Conservation (phyloP, 495 filamentous ascomycete genomes). For the Peziza echinospora region DNA sequence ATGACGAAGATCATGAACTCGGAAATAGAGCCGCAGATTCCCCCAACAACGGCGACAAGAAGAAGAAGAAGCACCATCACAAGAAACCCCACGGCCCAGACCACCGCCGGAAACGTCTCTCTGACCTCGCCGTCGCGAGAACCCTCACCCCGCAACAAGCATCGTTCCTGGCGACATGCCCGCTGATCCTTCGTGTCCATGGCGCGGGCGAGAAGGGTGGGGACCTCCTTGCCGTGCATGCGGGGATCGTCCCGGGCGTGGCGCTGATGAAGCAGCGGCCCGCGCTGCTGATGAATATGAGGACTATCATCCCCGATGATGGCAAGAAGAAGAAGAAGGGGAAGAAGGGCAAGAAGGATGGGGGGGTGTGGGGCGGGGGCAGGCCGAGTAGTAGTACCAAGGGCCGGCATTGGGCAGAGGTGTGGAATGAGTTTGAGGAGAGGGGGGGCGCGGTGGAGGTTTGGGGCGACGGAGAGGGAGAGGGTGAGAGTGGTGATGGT, state of each 20-base stretch:
- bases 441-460: neutral
- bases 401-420: conserved; percentile 20
- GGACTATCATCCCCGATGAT: conserved; percentile 32
- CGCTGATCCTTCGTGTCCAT: conserved; percentile 46
- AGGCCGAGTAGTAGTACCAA: neutral
- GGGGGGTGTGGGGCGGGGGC: neutral
- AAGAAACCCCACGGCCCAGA: conserved; percentile 3
- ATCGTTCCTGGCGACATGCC: conserved; percentile 46
- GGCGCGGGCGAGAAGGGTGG: conserved; percentile 32
- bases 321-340: conserved; percentile 1
- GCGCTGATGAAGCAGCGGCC: conserved; percentile 45
- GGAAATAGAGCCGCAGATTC: neutral
- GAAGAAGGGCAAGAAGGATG: neutral
- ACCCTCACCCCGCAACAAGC: conserved; percentile 37
- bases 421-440: conserved; percentile 31
- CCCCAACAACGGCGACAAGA: neutral
- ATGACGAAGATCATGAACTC: neutral
- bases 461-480: conserved; percentile 6
- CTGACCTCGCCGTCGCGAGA: conserved; percentile 29
- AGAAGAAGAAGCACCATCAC: conserved; percentile 5
- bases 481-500: conserved; percentile 3
- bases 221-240: conserved; percentile 46
- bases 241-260: conserved; percentile 55
- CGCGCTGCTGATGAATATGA: conserved; percentile 75
- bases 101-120: conserved; percentile 2